Conservation (phyloP, 139 green algal genomes). For the Spirogloea muscicola region DNA sequence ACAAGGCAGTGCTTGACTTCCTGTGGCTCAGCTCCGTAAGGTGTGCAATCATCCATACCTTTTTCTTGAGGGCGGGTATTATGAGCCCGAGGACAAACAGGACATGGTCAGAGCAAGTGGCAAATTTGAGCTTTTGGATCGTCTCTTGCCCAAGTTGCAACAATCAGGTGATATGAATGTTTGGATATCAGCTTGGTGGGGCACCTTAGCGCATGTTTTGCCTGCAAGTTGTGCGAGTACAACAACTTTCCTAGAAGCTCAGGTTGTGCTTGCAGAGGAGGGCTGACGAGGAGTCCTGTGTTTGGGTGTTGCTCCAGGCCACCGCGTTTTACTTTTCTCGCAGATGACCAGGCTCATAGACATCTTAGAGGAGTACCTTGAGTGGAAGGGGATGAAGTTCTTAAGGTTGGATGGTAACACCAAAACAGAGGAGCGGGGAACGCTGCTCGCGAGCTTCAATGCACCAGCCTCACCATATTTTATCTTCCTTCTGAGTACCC, state of each 20-base stretch:
- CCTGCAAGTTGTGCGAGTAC: too few relatives aligned
- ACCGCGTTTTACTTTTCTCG: conserved; percentile 76
- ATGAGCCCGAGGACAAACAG: conserved; percentile 42
- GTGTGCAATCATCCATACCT: conserved; percentile 72
- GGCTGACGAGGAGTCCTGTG: too few relatives aligned
- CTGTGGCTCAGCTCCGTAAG: too few relatives aligned
- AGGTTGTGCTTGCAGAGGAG: too few relatives aligned
- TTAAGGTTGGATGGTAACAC: conserved; percentile 73
- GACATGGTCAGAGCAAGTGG: conserved; percentile 60
- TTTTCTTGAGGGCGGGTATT: conserved; percentile 51
- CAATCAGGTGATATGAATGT: too few relatives aligned
- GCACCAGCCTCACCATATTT: conserved; percentile 55
- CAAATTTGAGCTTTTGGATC: conserved; percentile 66
- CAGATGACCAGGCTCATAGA: conserved; percentile 49
- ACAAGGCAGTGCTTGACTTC: too few relatives aligned
- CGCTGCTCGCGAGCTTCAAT: conserved; percentile 65
- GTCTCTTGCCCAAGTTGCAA: conserved; percentile 64
- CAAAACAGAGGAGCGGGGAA: conserved; percentile 61
- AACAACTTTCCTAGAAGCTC: too few relatives aligned
- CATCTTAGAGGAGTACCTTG: conserved; percentile 58
- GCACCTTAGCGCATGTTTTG: too few relatives aligned
- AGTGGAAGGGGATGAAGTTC: conserved; percentile 53
- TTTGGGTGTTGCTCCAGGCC: too few relatives aligned
- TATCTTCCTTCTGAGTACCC: conserved; percentile 74
- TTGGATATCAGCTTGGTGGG: too few relatives aligned